Percentiles rank a stretch among this genome's conserved stretches.
Evolutionary conservation across 176 grass and related monocot species (phyloP).

Genomic region (Oryza nivara): DNA sequence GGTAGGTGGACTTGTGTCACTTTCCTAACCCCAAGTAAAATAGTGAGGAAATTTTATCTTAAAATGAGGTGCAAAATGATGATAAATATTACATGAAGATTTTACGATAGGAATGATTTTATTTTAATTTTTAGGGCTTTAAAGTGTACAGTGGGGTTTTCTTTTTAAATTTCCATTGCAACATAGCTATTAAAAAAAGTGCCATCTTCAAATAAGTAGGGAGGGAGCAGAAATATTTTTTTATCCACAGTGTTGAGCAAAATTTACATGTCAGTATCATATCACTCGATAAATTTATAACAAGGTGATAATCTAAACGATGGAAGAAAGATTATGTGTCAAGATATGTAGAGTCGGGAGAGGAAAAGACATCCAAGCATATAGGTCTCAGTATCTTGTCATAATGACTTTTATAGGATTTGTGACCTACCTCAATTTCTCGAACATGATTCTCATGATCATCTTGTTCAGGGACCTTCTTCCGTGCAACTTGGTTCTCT

Average conservation of each 20-base stretch:
- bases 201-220: neutral
- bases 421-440: conserved; percentile 77
- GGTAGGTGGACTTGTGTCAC: too few relatives aligned
- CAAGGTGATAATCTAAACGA: neutral
- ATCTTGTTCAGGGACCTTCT: conserved; percentile 61
- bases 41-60: too few relatives aligned
- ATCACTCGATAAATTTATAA: neutral
- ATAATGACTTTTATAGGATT: conserved; percentile 14
- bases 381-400: neutral
- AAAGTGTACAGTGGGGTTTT: too few relatives aligned
- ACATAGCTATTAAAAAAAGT: neutral
- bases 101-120: too few relatives aligned
- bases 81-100: too few relatives aligned
- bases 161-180: too few relatives aligned
- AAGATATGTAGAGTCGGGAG: neutral
- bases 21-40: too few relatives aligned
- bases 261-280: neutral
- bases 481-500: conserved; percentile 68
- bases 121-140: too few relatives aligned
- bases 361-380: neutral
- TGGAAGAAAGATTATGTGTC: neutral
- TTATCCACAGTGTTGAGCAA: neutral
- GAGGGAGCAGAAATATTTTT: neutral
- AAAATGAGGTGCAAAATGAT: too few relatives aligned
- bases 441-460: conserved; percentile 51